Base-by-base conservation (phyloP, 371 early-diverging fungal species). In the Mucor plumbeus region DNA sequence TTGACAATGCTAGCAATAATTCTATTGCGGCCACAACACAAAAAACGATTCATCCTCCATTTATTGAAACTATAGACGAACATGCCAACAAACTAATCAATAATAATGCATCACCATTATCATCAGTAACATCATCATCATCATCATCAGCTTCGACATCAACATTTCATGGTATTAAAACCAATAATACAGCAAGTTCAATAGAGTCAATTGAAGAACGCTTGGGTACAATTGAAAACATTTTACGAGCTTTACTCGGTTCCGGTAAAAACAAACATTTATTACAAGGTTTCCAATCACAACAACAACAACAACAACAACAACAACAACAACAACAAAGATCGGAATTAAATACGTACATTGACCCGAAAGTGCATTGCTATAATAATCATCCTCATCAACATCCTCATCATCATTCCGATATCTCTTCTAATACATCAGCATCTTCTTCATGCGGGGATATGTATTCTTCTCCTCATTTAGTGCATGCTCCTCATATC, bases 121-220 rank as follows among this genome's bases (percentile, higher is more conserved):
- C 44, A 44, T n/a, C 44, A 44, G n/a, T 17, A 44, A n/a, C 44
- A n/a, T 44, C 44, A 44, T 15, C 44, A 17, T 10, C 31, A 9
- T 44, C 61, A 9, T 33, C 61, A 2, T 58, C 58, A 13, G 10
- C 57, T 7, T 34, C 64, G 9, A 11, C 34, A 43, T 15, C 64
- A 14, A 40, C 48, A 36, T 13, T 19, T 44, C 17, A 21, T 10
- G 40, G 35, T 26, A 26, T 26, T 26, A 26, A 26, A 26, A 26
- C 26, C 34, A 9, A 11, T 14, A 39, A 21, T 17, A 57, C 38
- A 40, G 61, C 50, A 7, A 61, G 68, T 7, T 76, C 70, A 8
- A 71, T 75, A 39, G 67, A 75, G 53, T 63, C 69, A 7, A 71
- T 75, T 48, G 75, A 75, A 57, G 67, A 67, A 53, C 65, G 75